These are phyloP conservation scores for Talaromyces nanjingensis DNA, from an alignment of 495 filamentous ascomycete species.

Conservation along the genomic window DNA sequence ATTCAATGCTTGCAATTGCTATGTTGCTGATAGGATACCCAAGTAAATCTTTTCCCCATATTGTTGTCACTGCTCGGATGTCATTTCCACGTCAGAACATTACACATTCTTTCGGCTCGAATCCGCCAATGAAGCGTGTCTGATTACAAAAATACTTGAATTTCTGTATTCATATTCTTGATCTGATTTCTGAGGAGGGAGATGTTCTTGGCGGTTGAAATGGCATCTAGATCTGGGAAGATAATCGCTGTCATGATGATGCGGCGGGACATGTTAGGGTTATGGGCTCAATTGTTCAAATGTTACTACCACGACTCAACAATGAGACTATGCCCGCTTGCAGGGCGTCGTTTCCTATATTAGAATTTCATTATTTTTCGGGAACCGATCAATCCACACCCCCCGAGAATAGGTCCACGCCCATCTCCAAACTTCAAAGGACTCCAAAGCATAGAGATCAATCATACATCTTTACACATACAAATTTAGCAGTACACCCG, in stretches of 20 bases:
- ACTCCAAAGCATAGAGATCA: too few relatives aligned
- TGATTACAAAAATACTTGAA: background rate
- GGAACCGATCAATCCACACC: too few relatives aligned
- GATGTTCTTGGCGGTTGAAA: background rate
- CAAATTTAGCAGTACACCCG: too few relatives aligned
- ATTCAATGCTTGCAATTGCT: background rate
- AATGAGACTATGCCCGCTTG: too few relatives aligned
- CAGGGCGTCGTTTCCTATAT: too few relatives aligned
- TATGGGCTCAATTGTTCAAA: too few relatives aligned
- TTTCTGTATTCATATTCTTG: background rate
- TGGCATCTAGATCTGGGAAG: background rate
- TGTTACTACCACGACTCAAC: too few relatives aligned
- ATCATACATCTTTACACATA: too few relatives aligned
- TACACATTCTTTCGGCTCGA: background rate
- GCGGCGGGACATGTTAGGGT: background rate
- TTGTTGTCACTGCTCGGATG: background rate
- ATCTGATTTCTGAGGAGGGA: background rate
- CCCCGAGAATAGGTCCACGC: too few relatives aligned
- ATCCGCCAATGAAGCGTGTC: background rate
- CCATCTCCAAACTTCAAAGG: too few relatives aligned
- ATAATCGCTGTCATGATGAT: background rate
- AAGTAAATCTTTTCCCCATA: background rate
- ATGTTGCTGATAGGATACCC: background rate
- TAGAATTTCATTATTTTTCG: too few relatives aligned
- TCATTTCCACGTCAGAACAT: constrained; percentile 1